phyloP scores from a whole-genome alignment of 495 filamentous ascomycete genomes.

The Tuber aestivum region DNA sequence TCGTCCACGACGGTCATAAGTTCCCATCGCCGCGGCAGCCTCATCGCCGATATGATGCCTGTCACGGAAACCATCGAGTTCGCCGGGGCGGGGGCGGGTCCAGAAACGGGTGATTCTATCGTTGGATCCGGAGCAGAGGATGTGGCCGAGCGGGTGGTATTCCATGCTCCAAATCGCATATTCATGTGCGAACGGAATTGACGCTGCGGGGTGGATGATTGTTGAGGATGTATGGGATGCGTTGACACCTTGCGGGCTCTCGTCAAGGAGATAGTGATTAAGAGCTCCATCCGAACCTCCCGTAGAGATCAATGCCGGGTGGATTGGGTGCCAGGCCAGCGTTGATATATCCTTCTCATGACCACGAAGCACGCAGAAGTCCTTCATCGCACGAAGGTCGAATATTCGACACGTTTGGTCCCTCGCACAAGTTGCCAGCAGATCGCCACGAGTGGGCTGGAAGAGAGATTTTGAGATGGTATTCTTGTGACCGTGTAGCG shows the following conservation, averaged over 20 bases:
- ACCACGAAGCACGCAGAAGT: slow-evolving; percentile 81
- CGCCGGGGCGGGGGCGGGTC: slow-evolving; percentile 81
- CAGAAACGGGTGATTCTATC: slow-evolving; percentile 95
- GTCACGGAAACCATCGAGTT: slow-evolving; percentile 74
- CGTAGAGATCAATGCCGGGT: slow-evolving; percentile 79
- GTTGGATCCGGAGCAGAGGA: slow-evolving; percentile 96
- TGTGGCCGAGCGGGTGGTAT: slow-evolving; percentile 94
- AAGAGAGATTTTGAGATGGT: slow-evolving; percentile 85
- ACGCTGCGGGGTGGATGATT: slow-evolving; percentile 81
- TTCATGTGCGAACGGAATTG: slow-evolving; percentile 77
- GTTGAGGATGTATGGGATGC: slow-evolving; percentile 67
- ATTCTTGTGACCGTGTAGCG: slow-evolving; percentile 95
- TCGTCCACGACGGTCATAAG: slow-evolving; percentile 73
- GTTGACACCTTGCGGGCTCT: slow-evolving; percentile 63
- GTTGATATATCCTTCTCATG: slow-evolving; percentile 95
- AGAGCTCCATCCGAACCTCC: slow-evolving; percentile 83
- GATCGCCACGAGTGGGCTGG: slow-evolving; percentile 70
- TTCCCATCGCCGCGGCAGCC: slow-evolving; percentile 86
- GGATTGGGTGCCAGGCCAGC: slow-evolving; percentile 87
- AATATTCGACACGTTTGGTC: slow-evolving; percentile 89
- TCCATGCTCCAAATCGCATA: slow-evolving; percentile 94
- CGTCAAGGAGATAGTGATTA: slow-evolving; percentile 86
- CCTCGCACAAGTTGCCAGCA: slow-evolving; percentile 84
- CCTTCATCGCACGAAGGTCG: slow-evolving; percentile 96
- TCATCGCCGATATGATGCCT: slow-evolving; percentile 91